Evolutionary conservation across 2,329 filamentous ascomycete species (phyloP), one percentile per base, ranked within the genome.

Genomic region (Penicillium expansum): DNA sequence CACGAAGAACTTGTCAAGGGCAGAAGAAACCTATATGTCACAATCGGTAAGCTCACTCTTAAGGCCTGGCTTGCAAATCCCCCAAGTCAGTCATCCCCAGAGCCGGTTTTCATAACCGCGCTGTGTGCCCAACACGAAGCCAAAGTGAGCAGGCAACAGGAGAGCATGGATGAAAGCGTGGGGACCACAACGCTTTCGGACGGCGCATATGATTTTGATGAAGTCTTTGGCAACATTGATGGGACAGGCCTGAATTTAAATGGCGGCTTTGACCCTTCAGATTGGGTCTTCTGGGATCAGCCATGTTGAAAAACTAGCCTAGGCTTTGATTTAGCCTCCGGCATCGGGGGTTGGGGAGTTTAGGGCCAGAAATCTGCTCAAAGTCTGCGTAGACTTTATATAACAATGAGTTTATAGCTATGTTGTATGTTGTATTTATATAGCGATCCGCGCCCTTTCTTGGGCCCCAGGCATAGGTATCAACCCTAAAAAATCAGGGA

Each of bases 1-100:
- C 78, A 81, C 55, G 71, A 74, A 0, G 72, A 76, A 18, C 72
- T 82, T 32, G 54, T 77, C 4, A 65, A 57, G 18, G 41, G 30
- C 4, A 52, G 20, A 38, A 32, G 35, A 20, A 18, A 48, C 14
- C 45, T 62, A 4, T 29, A 59, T 10, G 32, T 50, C 10, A 48
- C 49, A 8, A 48, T 58, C 20, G 35, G 16, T 4, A 58, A 52
- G 32, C 18, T 29, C 6, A 52, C 61, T 14, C 44, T 58, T 2
- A 56, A 58, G 48, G 57, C 54, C 16, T 63, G 59, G 59, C 9
- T 43, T 11, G 30, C 39, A 1, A 60, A 62, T 45, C 54, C 61
- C 2, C 57, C 54, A 8, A 33, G 45, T 18, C 18, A 45, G 11
- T 37, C 29, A 4, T 30, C 42, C 13, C 18, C 38, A 10, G 55